Evolutionary conservation across 1,284 basidiomycete genomes (phyloP), one percentile per base, ranked within the genome.

Genomic region (Neolentinus lepideus): DNA sequence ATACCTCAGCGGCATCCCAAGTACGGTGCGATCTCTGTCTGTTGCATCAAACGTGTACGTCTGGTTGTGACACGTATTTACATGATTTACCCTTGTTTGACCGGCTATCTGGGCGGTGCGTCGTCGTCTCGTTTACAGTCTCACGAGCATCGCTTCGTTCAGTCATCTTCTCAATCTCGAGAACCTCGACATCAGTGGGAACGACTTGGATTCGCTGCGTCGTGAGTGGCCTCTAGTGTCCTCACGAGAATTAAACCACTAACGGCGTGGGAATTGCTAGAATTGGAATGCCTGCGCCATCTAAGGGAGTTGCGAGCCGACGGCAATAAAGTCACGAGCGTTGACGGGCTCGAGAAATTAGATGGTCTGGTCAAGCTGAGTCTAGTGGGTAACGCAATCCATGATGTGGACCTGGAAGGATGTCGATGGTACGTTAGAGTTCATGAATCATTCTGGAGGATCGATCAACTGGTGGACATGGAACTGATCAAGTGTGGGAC

Each of bases 261-360:
- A n/a, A 43, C 38, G 19, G 38, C 38, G 16, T 43, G 38, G 38
- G 38, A 52, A 58, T 52, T 29, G 33, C 25, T 62, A 93, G 92
- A 95, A 66, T 74, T 98, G n/a, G 78, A 82, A 59, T 91, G 89
- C 67, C 78, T 97, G 54, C 79, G 81, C 58, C 92, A 94, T 67
- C 76, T 99, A 54, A 84, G 92, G 50, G 94, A 98, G 67, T 81
- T 99, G 52, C 88, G 85, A 55, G 90, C 91, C 19, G 93, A 98
- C 68, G 77, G 83, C 57, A 98, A 98, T 71, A 77, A 75, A 63
- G 88, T 99, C 63, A 73, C 69, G 16, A 84, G 79, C 66, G 66
- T 94, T n/a, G 84, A 87, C 33, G 94, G 94, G 0, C 76, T 99
- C 54, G 79, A 89, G 64, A 76, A 76, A 54, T 80, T 96, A 72